phyloP scores from a whole-genome alignment of 495 filamentous ascomycete genomes.

The Penicillium lagena region DNA sequence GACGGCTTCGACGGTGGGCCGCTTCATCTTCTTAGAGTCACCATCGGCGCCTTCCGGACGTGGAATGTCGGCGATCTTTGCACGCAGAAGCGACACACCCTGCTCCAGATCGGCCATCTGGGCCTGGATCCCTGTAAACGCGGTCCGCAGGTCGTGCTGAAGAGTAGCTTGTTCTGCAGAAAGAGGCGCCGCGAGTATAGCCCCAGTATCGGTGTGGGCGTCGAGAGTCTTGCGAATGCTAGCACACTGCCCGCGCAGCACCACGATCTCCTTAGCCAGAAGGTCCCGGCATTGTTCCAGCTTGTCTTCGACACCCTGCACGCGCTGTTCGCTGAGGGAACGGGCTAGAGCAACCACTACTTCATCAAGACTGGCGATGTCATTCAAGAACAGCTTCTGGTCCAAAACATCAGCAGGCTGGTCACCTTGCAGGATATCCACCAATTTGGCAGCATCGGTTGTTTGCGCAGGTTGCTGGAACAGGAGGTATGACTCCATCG shows the following conservation, averaged over 20 bases:
- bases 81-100: slow-evolving; percentile 70
- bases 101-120: slow-evolving; percentile 74
- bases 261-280: slow-evolving; percentile 53
- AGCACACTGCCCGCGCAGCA: slow-evolving; percentile 60
- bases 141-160: slow-evolving; percentile 72
- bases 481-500: slow-evolving; percentile 63
- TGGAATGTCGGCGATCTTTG: slow-evolving; percentile 59
- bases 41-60: slow-evolving; percentile 31
- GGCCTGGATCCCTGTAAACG: slow-evolving; percentile 62
- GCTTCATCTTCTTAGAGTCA: slow-evolving; percentile 20
- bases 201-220: slow-evolving; percentile 57
- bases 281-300: slow-evolving; percentile 55
- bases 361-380: slow-evolving; percentile 56
- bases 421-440: slow-evolving; percentile 29
- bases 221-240: slow-evolving; percentile 68
- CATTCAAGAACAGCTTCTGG: slow-evolving; percentile 63
- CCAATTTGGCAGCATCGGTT: slow-evolving; percentile 41
- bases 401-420: slow-evolving; percentile 40
- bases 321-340: slow-evolving; percentile 57
- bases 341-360: slow-evolving; percentile 49
- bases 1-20: slow-evolving; percentile 89
- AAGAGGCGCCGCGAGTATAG: slow-evolving; percentile 62
- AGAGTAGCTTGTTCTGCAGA: slow-evolving; percentile 73
- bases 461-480: slow-evolving; percentile 49
- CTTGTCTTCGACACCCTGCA: slow-evolving; percentile 58